phyloP scores from a whole-genome alignment of 345 rosid genomes.

The Atalantia buxifolia region DNA sequence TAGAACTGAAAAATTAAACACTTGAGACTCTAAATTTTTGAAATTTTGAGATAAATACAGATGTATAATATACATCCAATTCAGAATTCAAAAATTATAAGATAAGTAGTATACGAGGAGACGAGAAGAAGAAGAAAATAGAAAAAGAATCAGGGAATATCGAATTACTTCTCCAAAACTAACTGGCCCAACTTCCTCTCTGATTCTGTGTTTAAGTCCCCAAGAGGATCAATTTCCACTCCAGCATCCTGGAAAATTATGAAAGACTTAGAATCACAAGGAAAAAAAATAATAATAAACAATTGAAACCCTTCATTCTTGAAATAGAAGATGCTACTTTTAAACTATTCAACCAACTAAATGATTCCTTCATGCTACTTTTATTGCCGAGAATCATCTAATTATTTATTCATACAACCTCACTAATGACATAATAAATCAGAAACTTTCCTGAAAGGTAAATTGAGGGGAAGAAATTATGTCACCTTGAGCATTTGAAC shows the following conservation, averaged over 20 bases:
- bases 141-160: not conserved
- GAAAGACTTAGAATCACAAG: not conserved
- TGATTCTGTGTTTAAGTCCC: slow-evolving; percentile 81
- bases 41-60: not conserved
- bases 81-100: not conserved
- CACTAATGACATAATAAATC: not conserved
- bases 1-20: not conserved
- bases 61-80: not conserved
- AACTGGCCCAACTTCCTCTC: slow-evolving; percentile 93
- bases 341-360: not conserved
- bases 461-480: not conserved
- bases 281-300: not conserved
- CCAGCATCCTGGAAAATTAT: slow-evolving; percentile 70
- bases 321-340: not conserved
- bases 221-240: slow-evolving; percentile 79
- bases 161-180: slow-evolving; percentile 68
- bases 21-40: not conserved
- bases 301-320: not conserved
- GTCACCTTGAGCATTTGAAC: slow-evolving; percentile 85
- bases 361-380: not conserved
- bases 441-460: not conserved
- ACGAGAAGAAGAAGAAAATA: not conserved
- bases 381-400: not conserved
- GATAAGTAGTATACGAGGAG: not conserved
- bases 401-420: not conserved